These are phyloP conservation scores for Penicillium expansum DNA, from an alignment of 2,329 filamentous ascomycete species.

Conservation along the genomic window DNA sequence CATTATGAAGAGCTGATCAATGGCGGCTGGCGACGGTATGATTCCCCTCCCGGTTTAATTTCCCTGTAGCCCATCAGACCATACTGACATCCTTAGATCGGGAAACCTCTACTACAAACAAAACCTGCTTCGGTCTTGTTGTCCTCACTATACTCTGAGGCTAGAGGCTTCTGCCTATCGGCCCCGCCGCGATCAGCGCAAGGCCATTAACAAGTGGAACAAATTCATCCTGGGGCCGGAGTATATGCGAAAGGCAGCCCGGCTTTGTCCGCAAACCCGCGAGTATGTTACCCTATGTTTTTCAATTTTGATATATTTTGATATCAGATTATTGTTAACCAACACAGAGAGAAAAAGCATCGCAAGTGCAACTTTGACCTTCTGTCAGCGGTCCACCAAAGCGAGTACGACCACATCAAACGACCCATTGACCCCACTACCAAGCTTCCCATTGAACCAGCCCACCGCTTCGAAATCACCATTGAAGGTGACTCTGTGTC, in stretches of 20 bases:
- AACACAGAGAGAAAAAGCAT: conserved; percentile 43
- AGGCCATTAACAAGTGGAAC: conserved; percentile 50
- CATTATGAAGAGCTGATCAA: conserved; percentile 51
- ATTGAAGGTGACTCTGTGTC: conserved; percentile 49
- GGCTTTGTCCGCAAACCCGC: conserved; percentile 45
- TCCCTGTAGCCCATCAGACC: not conserved
- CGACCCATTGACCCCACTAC: conserved; percentile 46
- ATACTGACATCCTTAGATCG: conserved; percentile 36
- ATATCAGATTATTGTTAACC: conserved; percentile 9
- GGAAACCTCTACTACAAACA: conserved; percentile 52
- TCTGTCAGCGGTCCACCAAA: conserved; percentile 40
- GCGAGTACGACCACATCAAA: conserved; percentile 45
- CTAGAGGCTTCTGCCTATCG: conserved; percentile 45
- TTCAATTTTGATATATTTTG: too few species aligned
- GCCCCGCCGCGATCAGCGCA: conserved; percentile 47
- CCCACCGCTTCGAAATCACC: conserved; percentile 49
- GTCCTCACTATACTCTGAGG: conserved; percentile 69
- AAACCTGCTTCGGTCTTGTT: conserved; percentile 72
- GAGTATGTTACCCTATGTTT: conserved; percentile 35
- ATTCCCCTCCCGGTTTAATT: not conserved
- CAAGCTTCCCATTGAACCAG: conserved; percentile 46
- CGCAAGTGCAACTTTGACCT: conserved; percentile 47
- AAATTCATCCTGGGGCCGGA: conserved; percentile 48
- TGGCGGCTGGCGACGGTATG: conserved; percentile 50
- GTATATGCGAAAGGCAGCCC: conserved; percentile 47